phyloP scores from a whole-genome alignment of 371 early-diverging fungal species.

The Rhizopus sp. region DNA sequence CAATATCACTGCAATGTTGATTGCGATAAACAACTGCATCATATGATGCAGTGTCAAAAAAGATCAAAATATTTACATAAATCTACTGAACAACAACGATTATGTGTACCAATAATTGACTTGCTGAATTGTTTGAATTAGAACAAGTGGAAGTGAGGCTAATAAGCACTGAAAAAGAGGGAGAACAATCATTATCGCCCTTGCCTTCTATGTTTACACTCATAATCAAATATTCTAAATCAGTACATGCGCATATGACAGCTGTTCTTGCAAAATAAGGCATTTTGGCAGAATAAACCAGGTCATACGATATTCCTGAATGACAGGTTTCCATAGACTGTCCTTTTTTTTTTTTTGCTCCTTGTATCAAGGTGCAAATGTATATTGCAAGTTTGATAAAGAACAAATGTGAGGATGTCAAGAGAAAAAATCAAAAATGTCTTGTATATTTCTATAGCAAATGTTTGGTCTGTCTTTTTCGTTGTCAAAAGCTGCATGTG shows the following conservation, averaged over 20 bases:
- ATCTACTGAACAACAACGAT: constrained; percentile 38
- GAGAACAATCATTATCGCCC: constrained; percentile 40
- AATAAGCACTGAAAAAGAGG: constrained; percentile 36
- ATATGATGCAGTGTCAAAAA: neutral
- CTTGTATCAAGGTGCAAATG: no score
- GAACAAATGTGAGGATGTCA: no score
- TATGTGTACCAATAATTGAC: constrained; percentile 53
- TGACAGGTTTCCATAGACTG: no score
- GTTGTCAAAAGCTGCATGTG: no score
- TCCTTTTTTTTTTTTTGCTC: no score
- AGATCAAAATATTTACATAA: neutral
- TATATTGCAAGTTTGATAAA: no score
- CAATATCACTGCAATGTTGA: no score
- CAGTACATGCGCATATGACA: constrained; percentile 22
- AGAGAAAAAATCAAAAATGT: constrained; percentile 1
- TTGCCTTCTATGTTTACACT: constrained; percentile 45
- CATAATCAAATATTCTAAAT: neutral
- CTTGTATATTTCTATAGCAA: constrained; percentile 41
- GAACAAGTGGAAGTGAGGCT: constrained; percentile 39
- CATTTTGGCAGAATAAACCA: constrained; percentile 12
- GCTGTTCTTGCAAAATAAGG: constrained; percentile 48
- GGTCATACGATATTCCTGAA: no score
- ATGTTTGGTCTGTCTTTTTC: no score
- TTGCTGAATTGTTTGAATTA: constrained; percentile 45
- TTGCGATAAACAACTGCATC: no score